Percentiles rank a stretch among this genome's conserved stretches.
phyloP scores from a whole-genome alignment of 2,329 filamentous ascomycete species.

The Leptographium lundbergii region DNA sequence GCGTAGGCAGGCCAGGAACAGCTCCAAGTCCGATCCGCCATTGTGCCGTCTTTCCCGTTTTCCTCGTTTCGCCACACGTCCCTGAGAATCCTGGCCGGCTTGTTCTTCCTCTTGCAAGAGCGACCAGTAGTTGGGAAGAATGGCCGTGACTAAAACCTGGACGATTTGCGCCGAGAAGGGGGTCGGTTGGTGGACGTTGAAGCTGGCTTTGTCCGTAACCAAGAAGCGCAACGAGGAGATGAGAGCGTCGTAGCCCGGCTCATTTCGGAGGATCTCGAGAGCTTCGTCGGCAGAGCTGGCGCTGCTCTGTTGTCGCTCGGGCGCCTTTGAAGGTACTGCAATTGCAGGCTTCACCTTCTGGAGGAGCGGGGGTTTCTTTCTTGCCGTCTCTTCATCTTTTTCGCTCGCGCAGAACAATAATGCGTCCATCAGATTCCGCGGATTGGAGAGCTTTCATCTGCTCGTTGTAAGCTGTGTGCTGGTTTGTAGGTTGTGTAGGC shows the following conservation, averaged over 20 bases:
- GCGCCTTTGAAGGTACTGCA: background rate
- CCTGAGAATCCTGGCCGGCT: too few relatives aligned
- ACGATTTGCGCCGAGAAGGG: slow-evolving; percentile 64
- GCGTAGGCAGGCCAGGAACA: slow-evolving; percentile 52
- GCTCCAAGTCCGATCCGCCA: slow-evolving; percentile 24
- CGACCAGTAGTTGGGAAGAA: slow-evolving; percentile 73
- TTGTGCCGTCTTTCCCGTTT: slow-evolving; percentile 5
- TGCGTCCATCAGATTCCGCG: slow-evolving; percentile 33
- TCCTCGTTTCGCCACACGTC: slow-evolving; percentile 20
- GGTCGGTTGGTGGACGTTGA: slow-evolving; percentile 49
- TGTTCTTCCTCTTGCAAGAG: slow-evolving; percentile 34
- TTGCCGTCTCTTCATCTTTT: slow-evolving; percentile 29
- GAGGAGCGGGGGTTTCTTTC: slow-evolving; percentile 23
- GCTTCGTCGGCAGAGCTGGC: slow-evolving; percentile 32
- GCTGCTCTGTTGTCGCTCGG: slow-evolving; percentile 1
- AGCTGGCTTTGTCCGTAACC: slow-evolving; percentile 19
- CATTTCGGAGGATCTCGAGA: slow-evolving; percentile 44
- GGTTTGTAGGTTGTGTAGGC: background rate
- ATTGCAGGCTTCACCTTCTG: slow-evolving; percentile 19
- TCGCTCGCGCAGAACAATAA: slow-evolving; percentile 42
- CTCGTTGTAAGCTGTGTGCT: background rate
- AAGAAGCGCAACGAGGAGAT: slow-evolving; percentile 41
- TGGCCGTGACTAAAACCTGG: slow-evolving; percentile 59
- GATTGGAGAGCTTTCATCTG: background rate
- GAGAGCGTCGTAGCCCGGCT: slow-evolving; percentile 49